A percentile compares a stretch with the other conserved stretches of the same genome.
phyloP scores from a whole-genome alignment of 2,329 filamentous ascomycete genomes.

The Aspergillus brunneoviolaceus region DNA sequence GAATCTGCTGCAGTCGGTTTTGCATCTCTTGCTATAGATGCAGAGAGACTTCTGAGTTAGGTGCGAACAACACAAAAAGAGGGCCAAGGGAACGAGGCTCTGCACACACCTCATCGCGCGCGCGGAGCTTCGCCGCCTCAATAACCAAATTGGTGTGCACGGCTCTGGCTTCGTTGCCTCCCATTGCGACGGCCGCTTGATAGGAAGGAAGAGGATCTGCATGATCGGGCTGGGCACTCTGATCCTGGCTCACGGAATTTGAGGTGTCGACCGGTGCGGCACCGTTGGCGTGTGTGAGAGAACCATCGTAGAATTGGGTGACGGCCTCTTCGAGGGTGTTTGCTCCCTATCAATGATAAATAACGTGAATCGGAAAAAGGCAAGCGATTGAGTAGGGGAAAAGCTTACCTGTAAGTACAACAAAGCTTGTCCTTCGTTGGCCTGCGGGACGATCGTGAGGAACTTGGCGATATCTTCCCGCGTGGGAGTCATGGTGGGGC shows the following conservation, averaged over 20 bases:
- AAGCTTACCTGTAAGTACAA: neutral
- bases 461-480: neutral
- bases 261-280: neutral
- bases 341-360: neutral
- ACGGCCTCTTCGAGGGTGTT: neutral
- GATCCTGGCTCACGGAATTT: neutral
- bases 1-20: neutral
- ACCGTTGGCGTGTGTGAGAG: neutral
- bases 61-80: neutral
- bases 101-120: constrained; percentile 7
- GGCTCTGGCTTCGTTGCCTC: too few relatives aligned
- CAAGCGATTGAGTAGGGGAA: too few relatives aligned
- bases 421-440: neutral
- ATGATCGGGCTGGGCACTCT: too few relatives aligned
- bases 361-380: neutral
- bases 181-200: neutral
- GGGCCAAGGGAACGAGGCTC: neutral
- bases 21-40: constrained; percentile 4
- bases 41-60: neutral
- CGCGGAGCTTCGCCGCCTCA: neutral
- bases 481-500: neutral
- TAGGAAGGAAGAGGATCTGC: neutral
- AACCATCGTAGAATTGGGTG: neutral
- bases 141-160: neutral
- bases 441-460: neutral